Conservation (phyloP, 1,284 basidiomycete genomes). For the Ustilago curta region DNA sequence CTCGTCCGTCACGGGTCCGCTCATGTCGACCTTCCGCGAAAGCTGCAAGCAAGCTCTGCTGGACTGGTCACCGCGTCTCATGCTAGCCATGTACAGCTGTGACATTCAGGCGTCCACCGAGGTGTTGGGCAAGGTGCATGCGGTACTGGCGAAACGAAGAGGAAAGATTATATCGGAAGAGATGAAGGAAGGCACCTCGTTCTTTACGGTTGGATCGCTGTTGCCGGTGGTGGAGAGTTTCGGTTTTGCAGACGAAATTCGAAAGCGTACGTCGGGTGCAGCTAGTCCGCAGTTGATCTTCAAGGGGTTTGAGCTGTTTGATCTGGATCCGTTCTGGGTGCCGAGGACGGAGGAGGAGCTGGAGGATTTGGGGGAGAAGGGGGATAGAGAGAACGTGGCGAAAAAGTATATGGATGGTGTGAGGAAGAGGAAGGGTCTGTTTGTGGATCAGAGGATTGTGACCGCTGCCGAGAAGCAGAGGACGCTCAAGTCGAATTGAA, state of each 20-base stretch:
- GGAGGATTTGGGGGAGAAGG: conserved; percentile 95
- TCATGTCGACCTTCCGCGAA: conserved; percentile 89
- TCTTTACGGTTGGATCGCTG: conserved; percentile 90
- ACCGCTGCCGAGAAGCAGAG: conserved; percentile 68
- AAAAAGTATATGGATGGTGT: conserved; percentile 94
- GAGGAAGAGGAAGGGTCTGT: conserved; percentile 71
- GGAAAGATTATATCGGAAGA: conserved; percentile 95
- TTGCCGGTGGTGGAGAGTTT: conserved; percentile 98
- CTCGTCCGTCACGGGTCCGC: conserved; percentile 84
- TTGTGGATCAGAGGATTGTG: conserved; percentile 60
- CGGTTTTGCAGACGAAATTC: conserved; percentile 96
- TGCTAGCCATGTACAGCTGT: conserved; percentile 98
- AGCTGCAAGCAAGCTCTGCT: conserved; percentile 87
- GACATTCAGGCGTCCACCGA: conserved; percentile 98
- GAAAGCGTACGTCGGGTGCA: conserved; percentile 94
- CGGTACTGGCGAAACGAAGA: conserved; percentile 87
- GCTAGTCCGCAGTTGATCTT: conserved; percentile 97
- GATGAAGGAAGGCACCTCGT: conserved; percentile 97
- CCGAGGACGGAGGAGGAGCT: conserved; percentile 97
- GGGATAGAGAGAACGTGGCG: conserved; percentile 92
- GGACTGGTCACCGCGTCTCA: conserved; percentile 96
- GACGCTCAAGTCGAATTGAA: conserved; percentile 66
- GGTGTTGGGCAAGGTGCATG: conserved; percentile 97
- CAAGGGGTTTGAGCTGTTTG: conserved; percentile 75
- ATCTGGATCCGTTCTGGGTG: conserved; percentile 94